A percentile compares a stretch with the other conserved stretches of the same genome.
Evolutionary conservation across 139 green algal species (phyloP).

Genomic region (Nannochloris sp.): DNA sequence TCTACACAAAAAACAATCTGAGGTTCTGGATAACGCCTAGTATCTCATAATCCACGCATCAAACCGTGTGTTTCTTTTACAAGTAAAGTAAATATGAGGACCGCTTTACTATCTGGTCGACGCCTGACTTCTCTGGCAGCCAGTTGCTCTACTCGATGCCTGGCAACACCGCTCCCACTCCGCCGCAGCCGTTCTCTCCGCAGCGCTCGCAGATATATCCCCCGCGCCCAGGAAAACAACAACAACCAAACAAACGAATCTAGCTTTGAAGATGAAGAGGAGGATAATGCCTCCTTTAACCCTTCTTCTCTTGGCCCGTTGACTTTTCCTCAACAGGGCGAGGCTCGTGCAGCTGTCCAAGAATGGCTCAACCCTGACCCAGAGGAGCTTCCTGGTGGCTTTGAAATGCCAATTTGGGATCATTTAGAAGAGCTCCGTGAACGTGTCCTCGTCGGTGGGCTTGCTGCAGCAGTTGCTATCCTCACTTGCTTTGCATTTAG

Average conservation of each 20-base stretch:
- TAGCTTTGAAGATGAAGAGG: not conserved
- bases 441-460: constrained; percentile 61
- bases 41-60: too few relatives aligned
- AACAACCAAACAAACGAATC: too few relatives aligned
- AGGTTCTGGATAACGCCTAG: too few relatives aligned
- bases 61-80: too few relatives aligned
- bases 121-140: not conserved
- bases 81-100: too few relatives aligned
- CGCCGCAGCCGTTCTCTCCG: not conserved
- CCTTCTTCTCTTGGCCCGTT: not conserved
- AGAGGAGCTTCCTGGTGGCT: constrained; percentile 77
- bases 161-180: not conserved
- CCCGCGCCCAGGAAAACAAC: not conserved
- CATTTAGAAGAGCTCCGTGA: constrained; percentile 92
- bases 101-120: not conserved
- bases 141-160: not conserved
- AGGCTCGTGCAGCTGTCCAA: constrained; percentile 40
- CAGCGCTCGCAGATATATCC: too few relatives aligned
- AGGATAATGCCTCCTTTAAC: too few relatives aligned
- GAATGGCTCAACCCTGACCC: constrained; percentile 74
- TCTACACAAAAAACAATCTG: too few relatives aligned
- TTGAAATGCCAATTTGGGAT: constrained; percentile 96
- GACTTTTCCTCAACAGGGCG: not conserved
- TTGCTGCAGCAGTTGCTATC: constrained; percentile 61
- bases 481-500: constrained; percentile 76